A percentile compares a stretch with the other conserved stretches of the same genome.
phyloP scores from a whole-genome alignment of 2,329 filamentous ascomycete species.

The Trichoderma sp. region DNA sequence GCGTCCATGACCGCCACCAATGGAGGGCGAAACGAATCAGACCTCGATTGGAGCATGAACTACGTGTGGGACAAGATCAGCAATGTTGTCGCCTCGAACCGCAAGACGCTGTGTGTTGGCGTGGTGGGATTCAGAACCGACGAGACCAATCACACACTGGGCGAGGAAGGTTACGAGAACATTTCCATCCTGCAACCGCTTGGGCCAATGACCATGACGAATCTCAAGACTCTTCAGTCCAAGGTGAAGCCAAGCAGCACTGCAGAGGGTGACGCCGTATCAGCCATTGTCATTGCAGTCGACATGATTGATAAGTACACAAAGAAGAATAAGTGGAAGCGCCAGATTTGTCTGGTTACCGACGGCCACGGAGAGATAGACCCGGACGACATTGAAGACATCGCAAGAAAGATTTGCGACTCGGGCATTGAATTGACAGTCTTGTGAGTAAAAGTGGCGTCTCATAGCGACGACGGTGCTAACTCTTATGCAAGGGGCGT shows the following conservation, averaged over 20 bases:
- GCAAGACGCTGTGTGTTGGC: slow-evolving; percentile 67
- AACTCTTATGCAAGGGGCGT: slow-evolving; percentile 60
- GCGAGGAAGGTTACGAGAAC: slow-evolving; percentile 73
- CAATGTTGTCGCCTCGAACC: slow-evolving; percentile 64
- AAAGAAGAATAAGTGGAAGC: slow-evolving; percentile 76
- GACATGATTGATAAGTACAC: slow-evolving; percentile 80
- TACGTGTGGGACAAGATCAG: slow-evolving; percentile 92
- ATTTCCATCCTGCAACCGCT: slow-evolving; percentile 75
- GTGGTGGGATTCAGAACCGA: slow-evolving; percentile 82
- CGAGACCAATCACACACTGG: slow-evolving; percentile 65
- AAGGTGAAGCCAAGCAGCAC: slow-evolving; percentile 66
- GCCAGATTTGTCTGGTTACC: slow-evolving; percentile 80
- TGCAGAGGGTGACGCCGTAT: slow-evolving; percentile 75
- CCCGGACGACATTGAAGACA: slow-evolving; percentile 64
- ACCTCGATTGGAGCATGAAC: slow-evolving; percentile 84
- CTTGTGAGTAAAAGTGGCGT: slow-evolving; percentile 54
- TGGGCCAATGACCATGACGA: slow-evolving; percentile 58
- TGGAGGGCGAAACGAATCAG: slow-evolving; percentile 68
- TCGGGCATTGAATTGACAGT: slow-evolving; percentile 75
- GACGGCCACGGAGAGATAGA: slow-evolving; percentile 74
- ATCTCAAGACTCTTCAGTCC: slow-evolving; percentile 62
- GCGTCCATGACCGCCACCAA: slow-evolving; percentile 74
- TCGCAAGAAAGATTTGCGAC: slow-evolving; percentile 70
- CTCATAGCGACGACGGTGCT: not conserved
- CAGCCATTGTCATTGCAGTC: slow-evolving; percentile 79